Base-by-base conservation (phyloP, 306 rosid genomes). In the Dalbergia cultrata region DNA sequence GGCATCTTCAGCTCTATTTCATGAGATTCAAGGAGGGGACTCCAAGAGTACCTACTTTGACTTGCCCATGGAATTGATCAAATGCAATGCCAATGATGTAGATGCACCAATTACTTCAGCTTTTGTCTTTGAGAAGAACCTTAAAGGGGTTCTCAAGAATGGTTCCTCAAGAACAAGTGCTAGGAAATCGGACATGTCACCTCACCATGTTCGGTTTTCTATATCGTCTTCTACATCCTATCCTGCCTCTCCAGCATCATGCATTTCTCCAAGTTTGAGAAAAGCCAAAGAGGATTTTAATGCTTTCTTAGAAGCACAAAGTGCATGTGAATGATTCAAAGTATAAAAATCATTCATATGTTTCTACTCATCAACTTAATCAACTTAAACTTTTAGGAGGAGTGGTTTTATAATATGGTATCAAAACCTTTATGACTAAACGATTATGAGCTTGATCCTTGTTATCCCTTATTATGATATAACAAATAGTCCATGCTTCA, bases 51-150 rank as follows among this genome's bases (percentile, higher is more conserved):
- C 86, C 56, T 91, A 85, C 81, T 93, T 86, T 56, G 98, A 93
- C 74, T 83, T 93, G 13, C 98, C 98, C 19, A 26, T 88, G 86
- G 98, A 93, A 80, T 73, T 94, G 56, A 89, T 92, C 49, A 63
- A 84, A 71, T 85, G 67, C 18, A 82, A 79, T 49, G 77, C 9
- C 13, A 77, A 83, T 26, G 98, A 92, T 22, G 86, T 88, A 0
- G 76, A 87, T 82, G 82, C 90, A 19, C 95, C 95, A 0, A 82
- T 90, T 6, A 75, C 80, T 57, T 56, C 93, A 41, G 91, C 92
- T 34, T 91, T 93, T 71, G 72, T 90, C 7, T 93, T 88, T 18
- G 89, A 87, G 33, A 91, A 88, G 31, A 88, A 89, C 52, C 67
- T 63, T 6, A 87, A 84, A 26, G 89, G 93, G 53, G 85, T 83